Evolutionary conservation across 2,329 filamentous ascomycete genomes (phyloP), one percentile per base, ranked within the genome.

Genomic region (Onygenales sp.): DNA sequence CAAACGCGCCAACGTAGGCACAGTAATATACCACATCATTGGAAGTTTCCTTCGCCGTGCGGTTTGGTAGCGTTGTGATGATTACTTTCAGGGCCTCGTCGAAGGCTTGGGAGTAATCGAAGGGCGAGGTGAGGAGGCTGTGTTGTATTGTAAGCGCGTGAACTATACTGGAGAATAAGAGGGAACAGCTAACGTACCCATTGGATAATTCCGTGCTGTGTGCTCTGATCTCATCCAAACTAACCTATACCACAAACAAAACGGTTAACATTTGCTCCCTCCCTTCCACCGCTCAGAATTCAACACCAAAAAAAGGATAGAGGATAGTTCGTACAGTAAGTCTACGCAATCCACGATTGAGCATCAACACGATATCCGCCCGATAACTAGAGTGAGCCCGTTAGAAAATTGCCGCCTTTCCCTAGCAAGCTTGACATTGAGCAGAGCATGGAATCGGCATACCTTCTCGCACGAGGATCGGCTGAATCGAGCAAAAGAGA

Each of bases 1-100:
- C 93, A 67, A 98, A 98, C 67, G 89, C 95, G 59, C 93, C 93
- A 52, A 92, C 83, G 74, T 88, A 97, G n/a, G 93, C 93, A 65
- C 93, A 96, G 69, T 98, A 97, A 74, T 95, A 98, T 62, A 88
- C 78, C 42, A 84, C 82, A 67, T 96, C 91, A 33, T 86, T 83
- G 43, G 82, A 80, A 1, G 82, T 84, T 69, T 95, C 88, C 61
- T 86, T 84, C 2, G 85, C 80, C 2, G 88, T 82, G 42, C 87
- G 83, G 62, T 87, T 83, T 9, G 86, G 84, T 34, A 95, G 76
- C 2, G 89, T 86, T 65, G 86, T 82, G 58, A 97, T 85, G 51
- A 96, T 86, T 58, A 93, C 84, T 67, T 93, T 95, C 57, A 98
- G 80, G 1, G 92, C 93, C 60, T 83, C 80, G 67, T 98, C 88